Evolutionary conservation across 1,139 yeast species (phyloP).

Genomic region (Taphrina betulina): DNA sequence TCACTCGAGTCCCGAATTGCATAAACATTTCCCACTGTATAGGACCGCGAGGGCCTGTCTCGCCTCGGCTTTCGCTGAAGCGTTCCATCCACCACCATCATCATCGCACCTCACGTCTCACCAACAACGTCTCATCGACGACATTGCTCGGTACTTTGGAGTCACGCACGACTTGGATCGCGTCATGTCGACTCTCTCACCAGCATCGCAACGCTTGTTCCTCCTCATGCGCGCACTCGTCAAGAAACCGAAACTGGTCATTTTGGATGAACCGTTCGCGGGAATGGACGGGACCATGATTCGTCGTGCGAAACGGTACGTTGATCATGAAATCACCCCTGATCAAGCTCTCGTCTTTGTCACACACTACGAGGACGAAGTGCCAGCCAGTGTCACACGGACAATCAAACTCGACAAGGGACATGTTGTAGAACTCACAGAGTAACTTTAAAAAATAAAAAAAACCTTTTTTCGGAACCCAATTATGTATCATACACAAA

Average conservation of each 20-base stretch:
- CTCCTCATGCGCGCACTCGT: slow-evolving; percentile 73
- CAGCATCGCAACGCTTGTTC: slow-evolving; percentile 76
- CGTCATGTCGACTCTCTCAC: slow-evolving; percentile 57
- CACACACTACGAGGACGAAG: slow-evolving; percentile 69
- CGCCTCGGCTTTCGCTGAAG: slow-evolving; percentile 53
- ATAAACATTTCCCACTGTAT: slow-evolving; percentile 67
- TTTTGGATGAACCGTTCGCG: slow-evolving; percentile 89
- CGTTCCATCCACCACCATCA: slow-evolving; percentile 14
- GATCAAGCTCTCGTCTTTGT: slow-evolving; percentile 51
- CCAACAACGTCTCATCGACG: slow-evolving; percentile 38
- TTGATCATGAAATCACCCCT: slow-evolving; percentile 58
- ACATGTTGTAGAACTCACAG: slow-evolving; percentile 14
- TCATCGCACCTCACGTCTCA: slow-evolving; percentile 41
- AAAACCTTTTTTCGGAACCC: no score
- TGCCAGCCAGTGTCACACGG: slow-evolving; percentile 52
- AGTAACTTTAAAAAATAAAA: no score
- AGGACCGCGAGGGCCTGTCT: slow-evolving; percentile 48
- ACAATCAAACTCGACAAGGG: slow-evolving; percentile 36
- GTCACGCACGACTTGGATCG: slow-evolving; percentile 43
- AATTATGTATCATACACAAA: no score
- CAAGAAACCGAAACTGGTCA: slow-evolving; percentile 71
- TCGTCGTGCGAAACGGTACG: slow-evolving; percentile 62
- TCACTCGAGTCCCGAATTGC: slow-evolving; percentile 87
- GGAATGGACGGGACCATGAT: slow-evolving; percentile 77
- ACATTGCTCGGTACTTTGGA: slow-evolving; percentile 33